Conservation (phyloP, 352 stramenopile genomes). For the Globisporangium heterothallicum region DNA sequence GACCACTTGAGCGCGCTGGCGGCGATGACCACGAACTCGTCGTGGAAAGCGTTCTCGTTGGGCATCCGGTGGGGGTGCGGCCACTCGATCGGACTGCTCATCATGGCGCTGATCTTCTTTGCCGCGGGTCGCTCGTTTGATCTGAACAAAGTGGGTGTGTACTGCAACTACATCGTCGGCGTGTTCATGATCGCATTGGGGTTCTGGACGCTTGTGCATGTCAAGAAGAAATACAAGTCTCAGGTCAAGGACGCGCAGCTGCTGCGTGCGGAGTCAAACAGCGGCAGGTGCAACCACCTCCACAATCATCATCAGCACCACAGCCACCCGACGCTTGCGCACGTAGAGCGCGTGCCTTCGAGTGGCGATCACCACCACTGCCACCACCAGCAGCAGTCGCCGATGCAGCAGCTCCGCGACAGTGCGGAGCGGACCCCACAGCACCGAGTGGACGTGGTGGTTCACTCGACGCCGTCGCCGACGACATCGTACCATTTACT, state of each 20-base stretch:
- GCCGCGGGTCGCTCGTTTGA: constrained; percentile 42
- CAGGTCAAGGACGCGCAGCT: constrained; percentile 35
- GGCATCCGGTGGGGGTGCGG: constrained; percentile 89
- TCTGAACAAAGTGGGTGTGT: constrained; percentile 47
- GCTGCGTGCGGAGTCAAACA: neutral
- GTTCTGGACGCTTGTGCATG: constrained; percentile 43
- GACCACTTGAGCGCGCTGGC: constrained; percentile 89
- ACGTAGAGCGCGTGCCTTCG: constrained; percentile 5
- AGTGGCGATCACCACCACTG: neutral
- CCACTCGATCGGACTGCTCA: constrained; percentile 85
- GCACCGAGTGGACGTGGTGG: neutral
- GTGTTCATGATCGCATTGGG: constrained; percentile 78
- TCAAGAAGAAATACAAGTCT: constrained; percentile 43
- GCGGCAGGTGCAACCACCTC: neutral
- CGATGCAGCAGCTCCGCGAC: constrained; percentile 1
- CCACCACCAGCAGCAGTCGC: neutral
- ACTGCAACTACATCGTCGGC: constrained; percentile 70
- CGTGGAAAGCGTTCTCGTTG: constrained; percentile 76
- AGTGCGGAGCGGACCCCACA: neutral
- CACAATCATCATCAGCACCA: neutral
- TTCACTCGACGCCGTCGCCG: constrained; percentile 6
- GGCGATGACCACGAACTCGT: constrained; percentile 77
- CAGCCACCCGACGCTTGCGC: constrained; percentile 4
- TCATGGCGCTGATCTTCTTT: constrained; percentile 84
- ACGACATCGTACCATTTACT: constrained; percentile 18